Evolutionary conservation across 768 basidiomycete species (phyloP).

Genomic region (Multifurca ochricompacta): DNA sequence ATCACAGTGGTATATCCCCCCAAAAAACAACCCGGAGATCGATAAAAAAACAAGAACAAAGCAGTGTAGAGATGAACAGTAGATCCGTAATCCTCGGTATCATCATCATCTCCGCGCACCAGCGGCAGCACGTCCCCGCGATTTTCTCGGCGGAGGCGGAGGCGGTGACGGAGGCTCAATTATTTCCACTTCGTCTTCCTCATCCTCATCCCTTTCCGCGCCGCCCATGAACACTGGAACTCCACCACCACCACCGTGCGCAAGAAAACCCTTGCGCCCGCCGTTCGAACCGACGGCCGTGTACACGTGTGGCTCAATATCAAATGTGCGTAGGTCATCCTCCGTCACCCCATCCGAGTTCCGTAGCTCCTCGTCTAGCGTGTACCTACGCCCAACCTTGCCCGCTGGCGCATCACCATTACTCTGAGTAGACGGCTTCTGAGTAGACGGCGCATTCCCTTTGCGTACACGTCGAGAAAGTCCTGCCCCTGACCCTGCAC

Average conservation of each 20-base stretch:
- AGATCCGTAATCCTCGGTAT: background rate
- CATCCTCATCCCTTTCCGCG: conserved; percentile 27
- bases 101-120: conserved; percentile 3
- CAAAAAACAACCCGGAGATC: background rate
- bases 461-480: background rate
- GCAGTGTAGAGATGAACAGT: background rate
- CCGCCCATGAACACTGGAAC: conserved; percentile 63
- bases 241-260: conserved; percentile 70
- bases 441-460: conserved; percentile 3
- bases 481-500: background rate
- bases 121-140: background rate
- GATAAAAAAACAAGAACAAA: background rate
- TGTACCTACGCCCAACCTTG: conserved; percentile 36
- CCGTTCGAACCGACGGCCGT: conserved; percentile 48
- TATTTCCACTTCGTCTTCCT: background rate
- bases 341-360: conserved; percentile 32
- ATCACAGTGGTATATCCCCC: background rate
- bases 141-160: background rate
- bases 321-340: conserved; percentile 28
- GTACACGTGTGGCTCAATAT: conserved; percentile 36
- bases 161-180: background rate
- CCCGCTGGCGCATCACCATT: conserved; percentile 7
- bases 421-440: conserved; percentile 9
- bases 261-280: conserved; percentile 53
- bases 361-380: conserved; percentile 62